A percentile compares a stretch with the other conserved stretches of the same genome.
phyloP scores from a whole-genome alignment of 2,329 filamentous ascomycete species.

The Fusarium albosuccineum region DNA sequence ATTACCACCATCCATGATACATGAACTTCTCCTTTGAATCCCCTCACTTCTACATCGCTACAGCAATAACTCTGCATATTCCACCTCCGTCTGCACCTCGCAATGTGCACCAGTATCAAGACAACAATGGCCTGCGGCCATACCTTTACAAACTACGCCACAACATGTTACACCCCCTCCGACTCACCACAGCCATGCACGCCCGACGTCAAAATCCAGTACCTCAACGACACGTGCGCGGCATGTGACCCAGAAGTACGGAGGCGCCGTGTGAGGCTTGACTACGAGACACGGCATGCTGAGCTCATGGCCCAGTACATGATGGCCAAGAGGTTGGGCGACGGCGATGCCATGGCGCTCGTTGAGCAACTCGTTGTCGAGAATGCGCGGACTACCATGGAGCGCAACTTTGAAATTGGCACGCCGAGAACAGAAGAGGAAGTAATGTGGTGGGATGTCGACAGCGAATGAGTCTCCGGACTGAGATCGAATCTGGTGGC shows the following conservation, averaged over 20 bases:
- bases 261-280: slow-evolving; percentile 42
- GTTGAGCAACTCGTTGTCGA: slow-evolving; percentile 41
- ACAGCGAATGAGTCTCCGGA: slow-evolving; percentile 7
- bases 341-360: slow-evolving; percentile 41
- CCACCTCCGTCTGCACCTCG: neutral
- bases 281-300: slow-evolving; percentile 46
- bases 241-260: slow-evolving; percentile 51
- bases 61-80: neutral
- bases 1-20: slow-evolving; percentile 1
- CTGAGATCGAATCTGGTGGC: neutral
- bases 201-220: slow-evolving; percentile 27
- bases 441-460: slow-evolving; percentile 41
- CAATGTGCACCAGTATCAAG: slow-evolving; percentile 43
- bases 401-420: slow-evolving; percentile 42
- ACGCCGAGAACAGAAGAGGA: slow-evolving; percentile 35
- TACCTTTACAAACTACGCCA: slow-evolving; percentile 32
- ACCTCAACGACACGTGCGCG: slow-evolving; percentile 54
- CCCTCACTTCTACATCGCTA: neutral
- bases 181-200: slow-evolving; percentile 26
- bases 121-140: slow-evolving; percentile 49
- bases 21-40: neutral
- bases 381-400: slow-evolving; percentile 34
- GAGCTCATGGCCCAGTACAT: slow-evolving; percentile 46
- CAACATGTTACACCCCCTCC: slow-evolving; percentile 15
- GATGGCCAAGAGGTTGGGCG: slow-evolving; percentile 40